Evolutionary conservation across 2,329 filamentous ascomycete genomes (phyloP).

Genomic region (Xylariales sp.): DNA sequence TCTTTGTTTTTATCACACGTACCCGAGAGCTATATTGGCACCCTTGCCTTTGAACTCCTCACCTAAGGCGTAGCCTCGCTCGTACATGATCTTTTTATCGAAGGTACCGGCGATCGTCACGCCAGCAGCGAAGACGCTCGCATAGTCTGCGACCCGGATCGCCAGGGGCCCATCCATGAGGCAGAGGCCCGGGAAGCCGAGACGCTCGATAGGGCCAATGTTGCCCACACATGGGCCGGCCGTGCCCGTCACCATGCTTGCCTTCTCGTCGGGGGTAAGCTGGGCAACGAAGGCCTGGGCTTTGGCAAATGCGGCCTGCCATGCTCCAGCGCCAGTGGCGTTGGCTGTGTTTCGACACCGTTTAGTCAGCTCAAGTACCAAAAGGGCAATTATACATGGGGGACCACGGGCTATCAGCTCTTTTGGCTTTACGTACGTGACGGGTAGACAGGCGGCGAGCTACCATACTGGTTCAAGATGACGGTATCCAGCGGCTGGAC

Average conservation of each 20-base stretch:
- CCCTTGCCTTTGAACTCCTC: conserved; percentile 68
- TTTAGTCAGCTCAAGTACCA: too few species aligned
- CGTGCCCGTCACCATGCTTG: conserved; percentile 13
- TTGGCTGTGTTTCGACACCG: conserved; percentile 28
- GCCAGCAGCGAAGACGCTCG: conserved; percentile 66
- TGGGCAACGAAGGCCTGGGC: conserved; percentile 22
- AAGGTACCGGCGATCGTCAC: conserved; percentile 67
- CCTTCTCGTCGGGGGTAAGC: conserved; percentile 13
- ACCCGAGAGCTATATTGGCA: conserved; percentile 63
- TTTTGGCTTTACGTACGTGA: conserved; percentile 34
- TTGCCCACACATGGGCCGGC: conserved; percentile 12
- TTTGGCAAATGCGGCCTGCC: conserved; percentile 31
- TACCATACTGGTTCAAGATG: conserved; percentile 33
- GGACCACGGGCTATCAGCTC: too few species aligned
- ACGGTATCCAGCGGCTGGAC: conserved; percentile 36
- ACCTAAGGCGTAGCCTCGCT: conserved; percentile 35
- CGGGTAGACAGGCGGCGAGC: conserved; percentile 30
- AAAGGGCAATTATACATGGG: too few species aligned
- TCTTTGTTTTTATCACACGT: too few species aligned
- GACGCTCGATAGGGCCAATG: conserved; percentile 45
- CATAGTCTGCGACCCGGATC: conserved; percentile 61
- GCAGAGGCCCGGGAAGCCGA: conserved; percentile 58
- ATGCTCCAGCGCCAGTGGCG: conserved; percentile 26
- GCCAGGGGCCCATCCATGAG: conserved; percentile 67
- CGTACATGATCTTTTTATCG: conserved; percentile 57